A percentile compares a stretch with the other conserved stretches of the same genome.
Evolutionary conservation across 2,329 filamentous ascomycete species (phyloP).

Genomic region (Scedosporium aurantiacum): DNA sequence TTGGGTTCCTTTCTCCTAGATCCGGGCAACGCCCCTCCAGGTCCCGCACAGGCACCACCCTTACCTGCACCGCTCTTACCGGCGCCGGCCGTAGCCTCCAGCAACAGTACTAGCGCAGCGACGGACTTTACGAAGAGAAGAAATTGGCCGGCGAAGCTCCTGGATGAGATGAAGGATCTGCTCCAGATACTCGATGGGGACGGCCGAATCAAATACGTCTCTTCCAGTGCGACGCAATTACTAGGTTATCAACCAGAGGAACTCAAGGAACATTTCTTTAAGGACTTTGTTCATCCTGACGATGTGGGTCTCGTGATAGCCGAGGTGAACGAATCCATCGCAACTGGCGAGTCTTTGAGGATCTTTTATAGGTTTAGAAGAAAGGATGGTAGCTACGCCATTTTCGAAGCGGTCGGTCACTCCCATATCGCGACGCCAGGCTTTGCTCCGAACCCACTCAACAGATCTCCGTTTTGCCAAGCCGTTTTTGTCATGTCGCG

Average conservation of each 20-base stretch:
- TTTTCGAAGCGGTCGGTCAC: conserved; percentile 89
- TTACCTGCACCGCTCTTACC: neutral
- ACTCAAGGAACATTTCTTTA: conserved; percentile 63
- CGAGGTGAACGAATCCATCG: conserved; percentile 83
- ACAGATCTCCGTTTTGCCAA: conserved; percentile 62
- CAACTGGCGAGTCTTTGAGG: conserved; percentile 65
- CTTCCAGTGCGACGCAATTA: conserved; percentile 61
- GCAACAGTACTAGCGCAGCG: conserved; percentile 14
- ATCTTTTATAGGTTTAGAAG: conserved; percentile 81
- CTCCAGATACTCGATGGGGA: conserved; percentile 78
- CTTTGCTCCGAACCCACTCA: conserved; percentile 50
- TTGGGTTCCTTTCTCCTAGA: neutral
- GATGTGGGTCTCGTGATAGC: conserved; percentile 73
- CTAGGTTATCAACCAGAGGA: conserved; percentile 66
- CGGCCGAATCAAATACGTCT: conserved; percentile 76
- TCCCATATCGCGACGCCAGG: conserved; percentile 69
- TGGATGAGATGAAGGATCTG: conserved; percentile 84
- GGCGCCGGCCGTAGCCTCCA: neutral
- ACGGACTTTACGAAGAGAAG: conserved; percentile 37
- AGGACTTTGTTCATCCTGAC: conserved; percentile 75
- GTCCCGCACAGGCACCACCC: neutral
- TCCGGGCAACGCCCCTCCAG: neutral
- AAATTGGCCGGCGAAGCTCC: conserved; percentile 79
- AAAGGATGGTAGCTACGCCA: conserved; percentile 58
- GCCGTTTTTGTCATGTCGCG: conserved; percentile 91